Percentiles rank a stretch among this genome's conserved stretches.
phyloP scores from a whole-genome alignment of 2,329 filamentous ascomycete species.

The Cytospora piceae region DNA sequence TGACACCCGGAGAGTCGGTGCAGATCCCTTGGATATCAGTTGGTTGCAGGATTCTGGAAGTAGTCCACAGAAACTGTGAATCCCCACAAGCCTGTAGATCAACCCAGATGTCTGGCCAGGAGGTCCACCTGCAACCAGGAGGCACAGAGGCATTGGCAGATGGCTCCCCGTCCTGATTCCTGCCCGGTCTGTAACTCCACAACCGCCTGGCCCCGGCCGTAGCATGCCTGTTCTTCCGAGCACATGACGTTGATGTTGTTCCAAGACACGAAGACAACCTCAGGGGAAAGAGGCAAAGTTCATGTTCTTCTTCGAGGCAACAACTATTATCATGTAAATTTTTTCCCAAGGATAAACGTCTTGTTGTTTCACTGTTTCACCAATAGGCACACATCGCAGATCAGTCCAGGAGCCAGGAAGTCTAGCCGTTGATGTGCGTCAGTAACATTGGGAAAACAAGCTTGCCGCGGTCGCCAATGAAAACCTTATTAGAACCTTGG shows the following conservation, averaged over 20 bases:
- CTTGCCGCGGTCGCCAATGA: neutral
- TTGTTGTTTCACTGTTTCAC: slow-evolving; percentile 18
- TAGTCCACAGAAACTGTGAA: neutral
- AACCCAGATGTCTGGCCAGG: neutral
- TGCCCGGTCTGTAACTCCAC: neutral
- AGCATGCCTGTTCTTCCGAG: too few relatives aligned
- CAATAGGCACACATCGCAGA: slow-evolving; percentile 4
- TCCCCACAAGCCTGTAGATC: neutral
- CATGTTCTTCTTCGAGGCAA: neutral
- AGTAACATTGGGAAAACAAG: neutral
- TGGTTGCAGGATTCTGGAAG: neutral
- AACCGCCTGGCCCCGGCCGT: neutral
- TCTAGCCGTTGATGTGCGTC: neutral
- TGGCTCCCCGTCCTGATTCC: too few relatives aligned
- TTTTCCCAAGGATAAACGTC: neutral
- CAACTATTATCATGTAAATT: too few relatives aligned
- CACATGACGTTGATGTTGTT: too few relatives aligned
- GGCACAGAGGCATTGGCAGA: neutral
- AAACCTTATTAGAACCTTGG: neutral
- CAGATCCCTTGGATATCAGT: neutral
- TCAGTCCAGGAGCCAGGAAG: slow-evolving; percentile 1
- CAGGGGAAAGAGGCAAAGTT: neutral
- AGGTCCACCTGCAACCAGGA: neutral
- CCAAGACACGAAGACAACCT: neutral
- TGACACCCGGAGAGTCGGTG: neutral